Conservation (phyloP, 2,329 filamentous ascomycete species). For the Hymenoscyphus occultus region DNA sequence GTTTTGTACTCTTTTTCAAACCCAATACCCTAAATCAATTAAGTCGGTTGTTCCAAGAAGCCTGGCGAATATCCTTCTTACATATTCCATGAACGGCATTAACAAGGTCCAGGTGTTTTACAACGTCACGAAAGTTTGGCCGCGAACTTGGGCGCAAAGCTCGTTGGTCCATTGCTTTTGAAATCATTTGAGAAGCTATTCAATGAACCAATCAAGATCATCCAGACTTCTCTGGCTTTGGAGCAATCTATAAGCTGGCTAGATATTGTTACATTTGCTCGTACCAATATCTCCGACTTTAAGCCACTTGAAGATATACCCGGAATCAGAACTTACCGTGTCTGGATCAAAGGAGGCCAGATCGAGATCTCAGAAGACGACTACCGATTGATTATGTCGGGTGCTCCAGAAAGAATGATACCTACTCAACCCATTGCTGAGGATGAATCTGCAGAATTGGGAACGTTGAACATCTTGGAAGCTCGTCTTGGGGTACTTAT, state of each 20-base stretch:
- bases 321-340: slow-evolving; percentile 72
- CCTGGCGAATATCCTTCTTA: not conserved
- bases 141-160: slow-evolving; percentile 77
- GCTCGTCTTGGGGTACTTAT: slow-evolving; percentile 73
- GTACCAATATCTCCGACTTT: slow-evolving; percentile 76
- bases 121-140: slow-evolving; percentile 85
- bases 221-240: slow-evolving; percentile 47
- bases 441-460: slow-evolving; percentile 82
- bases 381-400: slow-evolving; percentile 78
- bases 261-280: slow-evolving; percentile 81
- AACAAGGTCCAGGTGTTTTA: slow-evolving; percentile 57
- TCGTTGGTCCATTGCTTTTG: slow-evolving; percentile 77
- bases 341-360: slow-evolving; percentile 74
- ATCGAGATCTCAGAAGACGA: slow-evolving; percentile 88
- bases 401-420: slow-evolving; percentile 78
- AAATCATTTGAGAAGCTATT: slow-evolving; percentile 86
- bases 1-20: not conserved
- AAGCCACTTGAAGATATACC: slow-evolving; percentile 66
- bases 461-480: slow-evolving; percentile 80
- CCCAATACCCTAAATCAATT: not conserved
- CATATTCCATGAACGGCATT: not conserved
- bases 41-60: not conserved
- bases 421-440: slow-evolving; percentile 78
- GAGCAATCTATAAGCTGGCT: slow-evolving; percentile 71
- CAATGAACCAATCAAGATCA: slow-evolving; percentile 65